Evolutionary conservation across 345 rosid genomes (phyloP).

Genomic region (Cardamine occulta): DNA sequence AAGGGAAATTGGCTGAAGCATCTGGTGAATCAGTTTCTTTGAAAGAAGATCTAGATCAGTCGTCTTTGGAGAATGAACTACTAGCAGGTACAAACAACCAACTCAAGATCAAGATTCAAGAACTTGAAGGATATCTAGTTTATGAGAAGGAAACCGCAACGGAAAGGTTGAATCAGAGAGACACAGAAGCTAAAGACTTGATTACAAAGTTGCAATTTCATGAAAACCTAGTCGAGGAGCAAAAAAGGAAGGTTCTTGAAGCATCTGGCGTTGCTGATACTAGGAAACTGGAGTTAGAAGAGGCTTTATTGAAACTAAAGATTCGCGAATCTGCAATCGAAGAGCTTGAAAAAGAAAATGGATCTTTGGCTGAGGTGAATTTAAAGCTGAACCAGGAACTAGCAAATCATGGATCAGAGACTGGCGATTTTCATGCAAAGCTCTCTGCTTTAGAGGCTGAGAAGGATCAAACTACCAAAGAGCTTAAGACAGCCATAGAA

Average conservation of each 20-base stretch:
- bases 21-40: conserved; percentile 55
- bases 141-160: conserved; percentile 38
- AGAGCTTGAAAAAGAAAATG: conserved; percentile 76
- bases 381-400: conserved; percentile 69
- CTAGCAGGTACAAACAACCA: conserved; percentile 68
- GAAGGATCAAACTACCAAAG: conserved; percentile 64
- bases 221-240: conserved; percentile 55
- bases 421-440: conserved; percentile 54
- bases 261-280: conserved; percentile 58
- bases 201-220: conserved; percentile 53
- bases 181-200: conserved; percentile 59
- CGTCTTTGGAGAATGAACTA: conserved; percentile 62
- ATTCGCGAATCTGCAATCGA: conserved; percentile 56
- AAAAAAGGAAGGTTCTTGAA: conserved; percentile 57
- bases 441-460: conserved; percentile 54
- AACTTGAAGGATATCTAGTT: conserved; percentile 64
- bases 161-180: conserved; percentile 53
- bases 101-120: conserved; percentile 69
- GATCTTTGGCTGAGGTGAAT: conserved; percentile 73
- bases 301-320: conserved; percentile 53
- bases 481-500: conserved; percentile 64
- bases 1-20: conserved; percentile 63
- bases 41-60: conserved; percentile 68
- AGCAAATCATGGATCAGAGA: conserved; percentile 60
- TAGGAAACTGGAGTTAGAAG: conserved; percentile 61